These are phyloP conservation scores for Globisporangium recalcitrans DNA, from an alignment of 352 stramenopile genomes.

Conservation along the genomic window DNA sequence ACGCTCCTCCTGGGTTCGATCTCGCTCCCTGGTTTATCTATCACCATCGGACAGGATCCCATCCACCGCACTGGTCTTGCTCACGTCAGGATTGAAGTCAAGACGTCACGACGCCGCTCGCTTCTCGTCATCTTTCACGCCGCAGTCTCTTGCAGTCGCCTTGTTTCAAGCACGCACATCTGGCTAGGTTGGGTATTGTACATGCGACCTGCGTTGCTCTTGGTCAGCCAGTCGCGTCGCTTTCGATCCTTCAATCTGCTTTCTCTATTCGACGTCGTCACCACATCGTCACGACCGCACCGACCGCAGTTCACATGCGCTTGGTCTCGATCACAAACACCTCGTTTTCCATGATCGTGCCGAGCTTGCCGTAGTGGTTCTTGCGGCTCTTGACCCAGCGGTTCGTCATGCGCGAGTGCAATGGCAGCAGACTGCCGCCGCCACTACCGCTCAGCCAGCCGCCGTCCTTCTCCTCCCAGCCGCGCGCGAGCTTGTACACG, in stretches of 20 bases:
- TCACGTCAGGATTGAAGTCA: not conserved
- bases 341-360: conserved; percentile 65
- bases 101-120: not conserved
- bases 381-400: conserved; percentile 61
- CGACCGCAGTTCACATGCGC: conserved; percentile 37
- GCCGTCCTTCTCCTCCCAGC: conserved; percentile 51
- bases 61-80: not conserved
- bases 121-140: not conserved
- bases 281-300: not conserved
- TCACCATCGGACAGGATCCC: no score
- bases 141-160: not conserved
- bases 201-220: not conserved
- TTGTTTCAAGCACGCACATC: not conserved
- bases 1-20: not conserved
- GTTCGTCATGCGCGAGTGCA: conserved; percentile 47
- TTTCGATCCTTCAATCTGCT: not conserved
- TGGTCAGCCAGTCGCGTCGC: not conserved
- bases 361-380: conserved; percentile 57
- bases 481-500: conserved; percentile 70
- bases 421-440: conserved; percentile 27
- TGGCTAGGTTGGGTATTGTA: not conserved
- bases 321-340: conserved; percentile 62
- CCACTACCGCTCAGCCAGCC: conserved; percentile 18
- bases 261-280: not conserved
- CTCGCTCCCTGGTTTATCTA: not conserved